A percentile compares a stretch with the other conserved stretches of the same genome.
phyloP scores from a whole-genome alignment of 1,284 basidiomycete species.

The Vanrija humicola region DNA sequence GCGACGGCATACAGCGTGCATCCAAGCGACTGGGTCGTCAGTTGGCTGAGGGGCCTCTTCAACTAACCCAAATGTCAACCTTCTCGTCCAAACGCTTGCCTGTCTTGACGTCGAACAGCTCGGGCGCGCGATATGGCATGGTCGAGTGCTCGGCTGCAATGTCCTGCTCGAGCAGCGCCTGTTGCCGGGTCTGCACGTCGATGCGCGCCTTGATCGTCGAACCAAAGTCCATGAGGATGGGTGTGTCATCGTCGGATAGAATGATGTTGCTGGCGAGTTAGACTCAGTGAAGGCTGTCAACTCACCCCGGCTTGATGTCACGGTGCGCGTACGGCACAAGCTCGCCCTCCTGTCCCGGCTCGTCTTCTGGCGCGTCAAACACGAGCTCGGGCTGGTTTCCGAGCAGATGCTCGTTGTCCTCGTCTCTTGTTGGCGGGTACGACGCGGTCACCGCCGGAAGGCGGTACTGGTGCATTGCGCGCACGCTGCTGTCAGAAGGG shows the following conservation, averaged over 20 bases:
- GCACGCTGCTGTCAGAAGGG: conserved; percentile 52
- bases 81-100: conserved; percentile 81
- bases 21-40: conserved; percentile 63
- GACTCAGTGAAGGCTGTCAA: too few relatives aligned
- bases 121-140: conserved; percentile 93
- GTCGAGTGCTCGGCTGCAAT: conserved; percentile 91
- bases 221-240: conserved; percentile 98
- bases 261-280: conserved; percentile 66
- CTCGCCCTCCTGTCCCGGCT: conserved; percentile 46
- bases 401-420: conserved; percentile 31
- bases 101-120: conserved; percentile 93
- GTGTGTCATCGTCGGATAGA: conserved; percentile 85
- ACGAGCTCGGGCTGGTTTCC: conserved; percentile 30
- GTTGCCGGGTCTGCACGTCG: conserved; percentile 63
- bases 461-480: conserved; percentile 84
- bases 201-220: conserved; percentile 56
- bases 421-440: conserved; percentile 28
- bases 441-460: conserved; percentile 40
- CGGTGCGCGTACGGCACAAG: conserved; percentile 90
- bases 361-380: conserved; percentile 74
- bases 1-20: conserved; percentile 87
- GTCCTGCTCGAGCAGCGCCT: conserved; percentile 82
- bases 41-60: background rate
- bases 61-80: conserved; percentile 79
- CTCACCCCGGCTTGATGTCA: conserved; percentile 90